phyloP scores from a whole-genome alignment of 2,329 filamentous ascomycete species.

The Plectosphaerella cucumerina region DNA sequence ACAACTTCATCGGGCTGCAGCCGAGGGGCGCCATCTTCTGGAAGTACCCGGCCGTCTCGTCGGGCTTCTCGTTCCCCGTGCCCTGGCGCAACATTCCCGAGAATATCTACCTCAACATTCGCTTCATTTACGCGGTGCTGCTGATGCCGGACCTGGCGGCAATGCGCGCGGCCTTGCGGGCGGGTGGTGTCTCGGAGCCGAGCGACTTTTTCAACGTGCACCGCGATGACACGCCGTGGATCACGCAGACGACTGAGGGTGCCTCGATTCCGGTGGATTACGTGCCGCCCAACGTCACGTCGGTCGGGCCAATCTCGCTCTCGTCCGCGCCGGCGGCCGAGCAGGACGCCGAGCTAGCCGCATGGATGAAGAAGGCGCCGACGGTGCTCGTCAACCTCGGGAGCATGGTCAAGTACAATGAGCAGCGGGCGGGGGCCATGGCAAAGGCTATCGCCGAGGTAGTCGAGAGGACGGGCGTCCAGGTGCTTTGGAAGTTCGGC shows the following conservation, averaged over 20 bases:
- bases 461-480: constrained; percentile 16
- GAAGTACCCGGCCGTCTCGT: constrained; percentile 33
- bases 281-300: constrained; percentile 15
- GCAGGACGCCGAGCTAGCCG: constrained; percentile 18
- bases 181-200: constrained; percentile 17
- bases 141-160: background rate
- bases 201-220: constrained; percentile 14
- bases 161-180: background rate
- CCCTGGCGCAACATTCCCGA: constrained; percentile 33
- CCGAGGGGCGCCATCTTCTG: constrained; percentile 29
- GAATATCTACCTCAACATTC: constrained; percentile 27
- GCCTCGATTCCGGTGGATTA: constrained; percentile 17
- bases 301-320: constrained; percentile 17
- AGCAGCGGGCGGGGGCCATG: constrained; percentile 20
- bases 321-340: constrained; percentile 12
- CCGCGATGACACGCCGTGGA: constrained; percentile 16
- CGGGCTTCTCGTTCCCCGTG: constrained; percentile 39
- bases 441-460: constrained; percentile 15
- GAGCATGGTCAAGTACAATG: constrained; percentile 12
- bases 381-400: constrained; percentile 23
- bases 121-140: constrained; percentile 12
- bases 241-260: constrained; percentile 19
- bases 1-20: constrained; percentile 33
- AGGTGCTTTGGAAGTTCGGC: constrained; percentile 27
- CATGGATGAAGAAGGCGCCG: constrained; percentile 14